These are phyloP conservation scores for Trichaptum fuscoviolaceum DNA, from an alignment of 768 basidiomycete genomes.

Conservation along the genomic window DNA sequence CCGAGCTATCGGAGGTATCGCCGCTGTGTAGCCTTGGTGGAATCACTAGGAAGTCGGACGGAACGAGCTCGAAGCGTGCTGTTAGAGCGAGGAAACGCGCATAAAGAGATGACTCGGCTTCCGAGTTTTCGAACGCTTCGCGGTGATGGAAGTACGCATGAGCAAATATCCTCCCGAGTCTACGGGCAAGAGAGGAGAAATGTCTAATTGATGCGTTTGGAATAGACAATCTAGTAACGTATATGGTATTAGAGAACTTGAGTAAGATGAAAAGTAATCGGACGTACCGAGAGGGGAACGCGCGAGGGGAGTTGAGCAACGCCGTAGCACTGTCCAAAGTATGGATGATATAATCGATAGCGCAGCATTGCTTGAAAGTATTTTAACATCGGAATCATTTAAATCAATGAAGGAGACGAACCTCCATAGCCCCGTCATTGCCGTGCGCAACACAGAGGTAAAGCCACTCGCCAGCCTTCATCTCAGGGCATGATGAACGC, in stretches of 20 bases:
- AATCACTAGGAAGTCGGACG: slow-evolving; percentile 78
- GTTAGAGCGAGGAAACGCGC: slow-evolving; percentile 85
- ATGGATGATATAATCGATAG: slow-evolving; percentile 93
- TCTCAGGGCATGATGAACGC: slow-evolving; percentile 83
- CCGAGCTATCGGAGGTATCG: slow-evolving; percentile 10
- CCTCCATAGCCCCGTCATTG: slow-evolving; percentile 83
- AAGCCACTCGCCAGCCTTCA: slow-evolving; percentile 99
- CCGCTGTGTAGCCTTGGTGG: slow-evolving; percentile 37
- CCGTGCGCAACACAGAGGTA: slow-evolving; percentile 96
- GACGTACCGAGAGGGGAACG: slow-evolving; percentile 83
- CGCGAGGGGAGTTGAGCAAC: slow-evolving; percentile 81
- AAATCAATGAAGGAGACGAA: slow-evolving; percentile 26
- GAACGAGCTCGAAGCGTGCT: slow-evolving; percentile 75
- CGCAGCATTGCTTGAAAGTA: slow-evolving; percentile 76
- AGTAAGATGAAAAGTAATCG: slow-evolving; percentile 10
- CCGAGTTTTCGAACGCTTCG: slow-evolving; percentile 84
- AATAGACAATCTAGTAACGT: slow-evolving; percentile 63
- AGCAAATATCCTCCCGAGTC: slow-evolving; percentile 91
- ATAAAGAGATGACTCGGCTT: slow-evolving; percentile 87
- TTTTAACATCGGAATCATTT: background rate
- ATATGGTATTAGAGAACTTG: background rate
- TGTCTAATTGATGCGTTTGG: slow-evolving; percentile 78
- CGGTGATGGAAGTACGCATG: slow-evolving; percentile 96
- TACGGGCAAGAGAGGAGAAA: slow-evolving; percentile 83
- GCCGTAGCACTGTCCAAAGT: slow-evolving; percentile 93